These are phyloP conservation scores for Knufia fluminis DNA, from an alignment of 2,329 filamentous ascomycete genomes.

Conservation along the genomic window DNA sequence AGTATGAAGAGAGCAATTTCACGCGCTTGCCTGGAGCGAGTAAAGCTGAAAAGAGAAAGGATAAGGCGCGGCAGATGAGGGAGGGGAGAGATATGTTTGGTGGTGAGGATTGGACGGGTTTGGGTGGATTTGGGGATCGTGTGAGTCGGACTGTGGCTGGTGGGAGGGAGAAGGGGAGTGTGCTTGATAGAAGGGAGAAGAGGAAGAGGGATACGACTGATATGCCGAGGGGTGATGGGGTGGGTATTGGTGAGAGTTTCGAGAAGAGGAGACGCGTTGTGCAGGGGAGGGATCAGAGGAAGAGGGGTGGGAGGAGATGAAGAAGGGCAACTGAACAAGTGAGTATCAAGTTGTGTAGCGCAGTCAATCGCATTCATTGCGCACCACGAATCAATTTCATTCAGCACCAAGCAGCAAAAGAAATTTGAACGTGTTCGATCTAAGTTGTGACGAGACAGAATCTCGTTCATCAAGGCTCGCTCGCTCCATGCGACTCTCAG, in stretches of 20 bases:
- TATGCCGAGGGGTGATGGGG: slow-evolving; percentile 55
- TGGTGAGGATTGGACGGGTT: slow-evolving; percentile 83
- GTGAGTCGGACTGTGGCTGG: slow-evolving; percentile 69
- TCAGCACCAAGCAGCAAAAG: no score
- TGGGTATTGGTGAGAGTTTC: slow-evolving; percentile 63
- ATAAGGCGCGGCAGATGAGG: slow-evolving; percentile 38
- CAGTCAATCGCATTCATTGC: no score
- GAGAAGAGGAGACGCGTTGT: slow-evolving; percentile 54
- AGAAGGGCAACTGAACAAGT: no score
- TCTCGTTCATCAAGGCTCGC: no score
- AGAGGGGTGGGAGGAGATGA: slow-evolving; percentile 13
- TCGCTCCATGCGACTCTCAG: no score
- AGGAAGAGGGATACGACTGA: slow-evolving; percentile 58
- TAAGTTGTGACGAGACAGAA: no score
- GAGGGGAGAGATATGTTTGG: slow-evolving; percentile 56
- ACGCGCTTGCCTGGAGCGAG: slow-evolving; percentile 73
- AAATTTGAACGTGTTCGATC: not conserved
- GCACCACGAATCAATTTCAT: no score
- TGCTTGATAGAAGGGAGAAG: slow-evolving; percentile 78
- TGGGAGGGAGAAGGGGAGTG: slow-evolving; percentile 45
- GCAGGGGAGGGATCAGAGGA: slow-evolving; percentile 30
- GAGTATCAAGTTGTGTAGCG: no score
- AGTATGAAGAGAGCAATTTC: slow-evolving; percentile 91
- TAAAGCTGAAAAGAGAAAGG: slow-evolving; percentile 73
- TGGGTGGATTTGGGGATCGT: slow-evolving; percentile 76